Conservation (phyloP, 2,329 filamentous ascomycete species). For the Penicillium sp. region DNA sequence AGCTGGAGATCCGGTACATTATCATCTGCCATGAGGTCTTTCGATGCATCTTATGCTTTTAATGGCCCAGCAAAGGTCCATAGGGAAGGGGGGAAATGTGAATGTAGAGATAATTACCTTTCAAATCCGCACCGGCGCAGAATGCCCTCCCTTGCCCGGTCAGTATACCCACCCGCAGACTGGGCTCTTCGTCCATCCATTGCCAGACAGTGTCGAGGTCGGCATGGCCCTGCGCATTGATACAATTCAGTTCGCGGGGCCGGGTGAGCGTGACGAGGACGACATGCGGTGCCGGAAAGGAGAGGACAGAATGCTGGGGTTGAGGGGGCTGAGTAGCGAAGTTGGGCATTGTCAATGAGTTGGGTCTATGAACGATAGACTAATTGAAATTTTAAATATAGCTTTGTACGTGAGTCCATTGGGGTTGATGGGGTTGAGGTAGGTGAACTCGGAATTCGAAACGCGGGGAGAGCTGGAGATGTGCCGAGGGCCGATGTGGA, state of each 20-base stretch:
- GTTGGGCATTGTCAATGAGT: slow-evolving; percentile 17
- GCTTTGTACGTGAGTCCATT: not conserved
- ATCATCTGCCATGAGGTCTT: not conserved
- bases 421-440: not conserved
- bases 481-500: slow-evolving; percentile 24
- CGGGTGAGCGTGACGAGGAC: slow-evolving; percentile 50
- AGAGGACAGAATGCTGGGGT: slow-evolving; percentile 33
- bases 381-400: not conserved
- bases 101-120: slow-evolving; percentile 27
- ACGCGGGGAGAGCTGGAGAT: slow-evolving; percentile 20
- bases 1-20: not conserved
- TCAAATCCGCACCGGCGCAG: slow-evolving; percentile 47
- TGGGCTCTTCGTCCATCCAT: slow-evolving; percentile 47
- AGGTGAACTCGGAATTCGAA: not conserved
- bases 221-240: slow-evolving; percentile 41
- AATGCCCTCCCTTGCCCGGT: slow-evolving; percentile 46
- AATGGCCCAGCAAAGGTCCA: too few species aligned
- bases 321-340: slow-evolving; percentile 33
- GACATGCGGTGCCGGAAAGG: slow-evolving; percentile 46
- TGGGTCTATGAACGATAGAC: not conserved
- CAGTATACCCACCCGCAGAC: slow-evolving; percentile 40
- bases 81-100: too few species aligned
- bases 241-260: slow-evolving; percentile 45
- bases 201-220: slow-evolving; percentile 45
- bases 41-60: too few species aligned